These are phyloP conservation scores for Fusarium solani-melongenae DNA, from an alignment of 2,329 filamentous ascomycete genomes.

Conservation along the genomic window DNA sequence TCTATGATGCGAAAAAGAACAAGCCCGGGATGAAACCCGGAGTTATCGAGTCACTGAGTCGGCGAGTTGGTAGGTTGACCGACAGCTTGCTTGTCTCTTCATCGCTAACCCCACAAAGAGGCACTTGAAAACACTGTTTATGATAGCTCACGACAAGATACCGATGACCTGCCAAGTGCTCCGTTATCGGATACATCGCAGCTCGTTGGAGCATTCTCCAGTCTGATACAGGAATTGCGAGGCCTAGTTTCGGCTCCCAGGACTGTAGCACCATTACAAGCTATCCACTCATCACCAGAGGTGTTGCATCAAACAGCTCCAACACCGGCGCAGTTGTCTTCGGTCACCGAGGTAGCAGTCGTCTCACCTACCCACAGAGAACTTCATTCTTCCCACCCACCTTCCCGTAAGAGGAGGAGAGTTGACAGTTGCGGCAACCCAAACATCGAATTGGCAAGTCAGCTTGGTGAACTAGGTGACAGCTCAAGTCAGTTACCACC, in stretches of 20 bases:
- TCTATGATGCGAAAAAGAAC: slow-evolving; percentile 29
- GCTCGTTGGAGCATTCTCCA: slow-evolving; percentile 25
- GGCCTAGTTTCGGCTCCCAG: slow-evolving; percentile 13
- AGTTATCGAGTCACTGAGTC: slow-evolving; percentile 23
- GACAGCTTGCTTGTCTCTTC: neutral
- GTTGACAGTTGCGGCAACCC: slow-evolving; percentile 38
- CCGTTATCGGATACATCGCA: slow-evolving; percentile 14
- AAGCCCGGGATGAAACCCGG: slow-evolving; percentile 32
- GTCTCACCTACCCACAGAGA: neutral
- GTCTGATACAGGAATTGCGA: slow-evolving; percentile 31
- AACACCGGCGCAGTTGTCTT: neutral
- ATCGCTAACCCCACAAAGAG: slow-evolving; percentile 7
- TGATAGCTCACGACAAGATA: neutral
- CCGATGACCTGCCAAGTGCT: neutral
- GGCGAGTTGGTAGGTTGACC: slow-evolving; percentile 23
- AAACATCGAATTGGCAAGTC: slow-evolving; percentile 34
- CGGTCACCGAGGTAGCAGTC: neutral
- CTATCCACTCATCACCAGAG: neutral
- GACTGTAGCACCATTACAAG: neutral
- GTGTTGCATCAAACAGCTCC: slow-evolving; percentile 8
- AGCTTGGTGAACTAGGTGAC: slow-evolving; percentile 22
- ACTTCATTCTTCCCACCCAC: neutral
- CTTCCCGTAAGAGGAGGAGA: slow-evolving; percentile 28
- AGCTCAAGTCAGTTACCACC: slow-evolving; percentile 18
- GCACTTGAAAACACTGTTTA: slow-evolving; percentile 30